Base-by-base conservation (phyloP, 225 moss, liverwort and hornwort genomes). In the Physcomitrellopsis africana region DNA sequence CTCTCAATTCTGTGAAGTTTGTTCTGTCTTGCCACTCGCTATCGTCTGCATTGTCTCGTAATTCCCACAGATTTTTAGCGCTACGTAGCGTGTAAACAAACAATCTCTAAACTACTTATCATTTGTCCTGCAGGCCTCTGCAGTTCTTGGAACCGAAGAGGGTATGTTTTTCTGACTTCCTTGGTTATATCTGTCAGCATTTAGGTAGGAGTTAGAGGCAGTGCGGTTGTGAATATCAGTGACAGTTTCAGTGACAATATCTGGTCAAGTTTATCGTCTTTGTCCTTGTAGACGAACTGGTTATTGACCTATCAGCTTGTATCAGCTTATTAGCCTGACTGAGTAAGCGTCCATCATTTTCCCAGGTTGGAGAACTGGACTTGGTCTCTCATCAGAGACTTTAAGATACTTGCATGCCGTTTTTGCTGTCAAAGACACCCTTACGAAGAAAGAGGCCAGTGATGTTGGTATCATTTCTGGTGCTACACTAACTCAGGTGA, bases 381-480 rank as follows among this genome's bases (percentile, higher is more conserved):
- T 79, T 70, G 63, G 68, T 51, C 74, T 88, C n/a, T 74, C 92
- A 69, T 46, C 82, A 1, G 94, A 92, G 80, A 76, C 87, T 9
- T 53, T 91, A 76, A 83, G 71, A 67, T 80, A 76, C 59, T 76
- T 96, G 81, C 82, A 77, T 43, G 81, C 85, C 41, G 85, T 94
- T n/a, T 96, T 96, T 84, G 89, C 96, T 14, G 82, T 96, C 37
- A 96, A 96, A 83, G 96, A 96, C 80, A 94, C 91, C 19, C 89
- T 96, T 0, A 92, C 92, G 2, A 94, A 94, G 73, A 90, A 90
- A 72, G 96, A 96, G 82, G 88, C 83, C 18, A 89, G 94, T 66
- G 87, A 89, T 55, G 86, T 96, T 63, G 87, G 89, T 56, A 76
- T 80, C 51, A 76, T 79, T 53, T 88, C 84, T 14, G 96, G 92